Evolutionary conservation across 345 rosid species (phyloP).

Genomic region (Salix caprea): DNA sequence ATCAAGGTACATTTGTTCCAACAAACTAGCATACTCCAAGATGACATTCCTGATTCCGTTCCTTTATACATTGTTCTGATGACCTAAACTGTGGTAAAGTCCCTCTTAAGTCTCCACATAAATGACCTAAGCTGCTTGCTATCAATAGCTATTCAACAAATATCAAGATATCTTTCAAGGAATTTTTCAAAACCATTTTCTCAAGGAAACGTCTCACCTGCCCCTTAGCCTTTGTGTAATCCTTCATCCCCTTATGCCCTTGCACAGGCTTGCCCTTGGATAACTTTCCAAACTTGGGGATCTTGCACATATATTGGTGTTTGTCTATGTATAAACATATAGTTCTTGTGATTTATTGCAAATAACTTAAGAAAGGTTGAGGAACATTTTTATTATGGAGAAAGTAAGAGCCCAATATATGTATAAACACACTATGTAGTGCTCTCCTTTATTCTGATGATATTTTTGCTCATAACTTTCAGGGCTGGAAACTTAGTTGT

Average conservation of each 20-base stretch:
- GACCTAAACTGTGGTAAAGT: neutral
- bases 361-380: no score
- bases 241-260: neutral
- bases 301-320: no score
- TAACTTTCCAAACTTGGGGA: neutral
- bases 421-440: neutral
- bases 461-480: slow-evolving; percentile 10
- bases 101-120: no score
- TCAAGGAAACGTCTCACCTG: neutral
- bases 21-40: neutral
- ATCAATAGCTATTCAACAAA: neutral
- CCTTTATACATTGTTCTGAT: no score
- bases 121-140: no score
- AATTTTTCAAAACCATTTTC: neutral
- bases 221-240: neutral
- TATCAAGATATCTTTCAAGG: neutral
- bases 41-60: no score
- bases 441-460: neutral
- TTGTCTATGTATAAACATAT: no score
- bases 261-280: neutral
- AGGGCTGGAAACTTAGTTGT: slow-evolving; percentile 78
- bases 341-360: no score
- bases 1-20: slow-evolving; percentile 51
- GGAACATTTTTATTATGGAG: no score
- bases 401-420: no score